These are phyloP conservation scores for Geosmithia morbida DNA, from an alignment of 2,329 filamentous ascomycete species.

Conservation along the genomic window DNA sequence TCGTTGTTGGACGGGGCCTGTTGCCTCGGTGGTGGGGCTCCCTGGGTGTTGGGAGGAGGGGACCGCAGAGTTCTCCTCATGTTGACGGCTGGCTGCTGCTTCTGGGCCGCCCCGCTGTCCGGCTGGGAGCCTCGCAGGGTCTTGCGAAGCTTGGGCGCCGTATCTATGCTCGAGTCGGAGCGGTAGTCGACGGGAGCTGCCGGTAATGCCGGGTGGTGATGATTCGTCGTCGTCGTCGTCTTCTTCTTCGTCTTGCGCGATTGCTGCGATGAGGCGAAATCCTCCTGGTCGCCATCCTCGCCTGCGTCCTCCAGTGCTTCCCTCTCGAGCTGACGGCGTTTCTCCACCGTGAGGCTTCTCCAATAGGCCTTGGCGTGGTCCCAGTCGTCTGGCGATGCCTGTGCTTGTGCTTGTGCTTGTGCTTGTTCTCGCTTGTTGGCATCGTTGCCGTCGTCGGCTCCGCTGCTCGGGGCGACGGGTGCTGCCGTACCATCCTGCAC, in stretches of 20 bases:
- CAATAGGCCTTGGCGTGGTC: constrained; percentile 55
- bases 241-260: constrained; percentile 25
- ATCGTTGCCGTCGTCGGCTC: neutral
- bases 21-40: constrained; percentile 4
- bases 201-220: neutral
- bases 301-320: constrained; percentile 40
- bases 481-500: constrained; percentile 3
- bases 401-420: neutral
- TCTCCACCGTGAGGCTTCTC: constrained; percentile 48
- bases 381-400: constrained; percentile 36
- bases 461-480: neutral
- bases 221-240: constrained; percentile 2
- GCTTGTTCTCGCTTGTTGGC: neutral
- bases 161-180: neutral
- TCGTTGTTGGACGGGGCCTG: no score
- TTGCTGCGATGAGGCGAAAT: constrained; percentile 9
- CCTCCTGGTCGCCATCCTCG: constrained; percentile 23
- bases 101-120: neutral
- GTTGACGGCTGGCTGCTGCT: neutral
- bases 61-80: neutral
- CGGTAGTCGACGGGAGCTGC: neutral
- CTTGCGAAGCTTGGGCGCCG: constrained; percentile 23
- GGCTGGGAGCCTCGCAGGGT: constrained; percentile 26
- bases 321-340: constrained; percentile 45
- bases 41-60: neutral